Base-by-base conservation (phyloP, 148 eudicot genomes). In the Persicaria tinctoria region DNA sequence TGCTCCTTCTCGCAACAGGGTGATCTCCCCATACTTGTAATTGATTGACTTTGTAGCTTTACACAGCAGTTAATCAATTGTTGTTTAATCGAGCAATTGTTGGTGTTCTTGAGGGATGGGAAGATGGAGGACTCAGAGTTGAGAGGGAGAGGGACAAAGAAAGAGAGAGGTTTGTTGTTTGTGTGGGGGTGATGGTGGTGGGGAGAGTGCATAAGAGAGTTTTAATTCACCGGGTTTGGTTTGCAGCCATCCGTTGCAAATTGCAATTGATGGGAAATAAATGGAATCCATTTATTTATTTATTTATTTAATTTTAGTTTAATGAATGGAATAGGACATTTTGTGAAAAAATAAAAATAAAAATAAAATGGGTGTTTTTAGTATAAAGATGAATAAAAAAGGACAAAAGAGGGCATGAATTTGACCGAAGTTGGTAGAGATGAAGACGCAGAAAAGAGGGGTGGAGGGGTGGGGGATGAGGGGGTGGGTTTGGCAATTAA, bases 1-100 rank as follows among this genome's bases (percentile, higher is more conserved):
- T 86, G 86, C 70, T 84, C 83, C 63, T 83, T 83, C 76, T 86
- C 84, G 60, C 86, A 85, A 59, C 86, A 83, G 17, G 88, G 86
- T 2, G 88, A 83, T 74, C 88, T 85, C 17, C 85, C 85, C 84
- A 84, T 84, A 6, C 5, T 51, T 9, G 5, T 5, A 13, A 5
- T 8, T 23, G 27, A 23, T 23, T 23, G 27, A 23, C 27, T 23
- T 23, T 23, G 27, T 23, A 23, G 27, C 27, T 23, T 23, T 23
- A 23, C 3, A 23, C 16, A 48, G 8, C 41, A 27, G 27, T 23
- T 23, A 18, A 38, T 6, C 13, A 50, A 12, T 17, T 4, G n/a
- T n/a, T 41, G 8, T 3, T 11, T 16, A 8, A 14, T 50, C 32
- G 20, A 18, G 9, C 12, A 5, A 14, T 8, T 54, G 46, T 50